Evolutionary conservation across 768 basidiomycete genomes (phyloP).

Genomic region (Tricholoma flavovirens): DNA sequence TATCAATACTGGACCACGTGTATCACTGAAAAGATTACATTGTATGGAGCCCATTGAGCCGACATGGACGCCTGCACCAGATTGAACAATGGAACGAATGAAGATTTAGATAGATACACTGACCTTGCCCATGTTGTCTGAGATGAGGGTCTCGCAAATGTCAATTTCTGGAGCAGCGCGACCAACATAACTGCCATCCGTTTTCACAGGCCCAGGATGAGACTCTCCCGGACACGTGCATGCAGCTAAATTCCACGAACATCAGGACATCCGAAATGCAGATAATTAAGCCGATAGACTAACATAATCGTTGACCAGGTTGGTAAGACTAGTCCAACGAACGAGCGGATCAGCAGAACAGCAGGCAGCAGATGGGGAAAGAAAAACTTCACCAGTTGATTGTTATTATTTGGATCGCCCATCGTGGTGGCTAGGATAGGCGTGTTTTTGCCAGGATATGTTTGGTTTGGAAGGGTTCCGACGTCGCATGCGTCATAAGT

Average conservation of each 20-base stretch:
- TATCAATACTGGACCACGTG: conserved; percentile 18
- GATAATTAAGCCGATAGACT: conserved; percentile 2
- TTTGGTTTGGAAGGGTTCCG: conserved; percentile 76
- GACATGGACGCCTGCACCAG: conserved; percentile 40
- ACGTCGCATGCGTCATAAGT: conserved; percentile 73
- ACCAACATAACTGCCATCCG: conserved; percentile 56
- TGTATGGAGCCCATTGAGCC: conserved; percentile 56
- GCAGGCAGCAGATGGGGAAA: neutral
- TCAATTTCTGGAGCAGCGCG: conserved; percentile 69
- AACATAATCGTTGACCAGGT: conserved; percentile 49
- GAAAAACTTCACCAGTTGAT: conserved; percentile 27
- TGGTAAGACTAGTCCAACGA: conserved; percentile 49
- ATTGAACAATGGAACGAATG: neutral
- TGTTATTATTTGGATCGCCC: conserved; percentile 38
- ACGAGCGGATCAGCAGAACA: neutral
- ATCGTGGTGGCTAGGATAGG: conserved; percentile 42
- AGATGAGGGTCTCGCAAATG: conserved; percentile 51
- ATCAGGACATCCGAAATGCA: neutral
- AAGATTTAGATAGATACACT: neutral
- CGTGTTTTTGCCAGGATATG: conserved; percentile 46
- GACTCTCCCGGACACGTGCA: conserved; percentile 41
- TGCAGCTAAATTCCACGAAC: conserved; percentile 18
- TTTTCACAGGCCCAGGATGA: conserved; percentile 34
- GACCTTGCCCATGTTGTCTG: conserved; percentile 22
- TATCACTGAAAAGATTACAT: conserved; percentile 39